Percentiles rank a stretch among this genome's conserved stretches.
Conservation (phyloP, 768 basidiomycete genomes). For the Termitomyces sp. region DNA sequence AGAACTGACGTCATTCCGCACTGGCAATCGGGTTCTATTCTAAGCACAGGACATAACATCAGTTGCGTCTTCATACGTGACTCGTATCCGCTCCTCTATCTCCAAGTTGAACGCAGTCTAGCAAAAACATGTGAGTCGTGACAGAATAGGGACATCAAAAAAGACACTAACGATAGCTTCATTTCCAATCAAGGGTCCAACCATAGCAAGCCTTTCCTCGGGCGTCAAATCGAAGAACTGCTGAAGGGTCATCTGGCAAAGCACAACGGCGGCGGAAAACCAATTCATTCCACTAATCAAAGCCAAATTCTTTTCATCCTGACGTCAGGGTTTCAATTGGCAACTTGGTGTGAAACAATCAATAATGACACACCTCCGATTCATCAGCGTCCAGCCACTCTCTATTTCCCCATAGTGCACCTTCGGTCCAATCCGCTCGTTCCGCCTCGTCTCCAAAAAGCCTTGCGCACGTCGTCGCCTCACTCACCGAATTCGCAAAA, state of each 20-base stretch:
- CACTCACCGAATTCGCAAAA: conserved; percentile 57
- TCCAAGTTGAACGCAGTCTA: conserved; percentile 11
- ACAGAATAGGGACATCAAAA: neutral
- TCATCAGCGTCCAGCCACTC: conserved; percentile 59
- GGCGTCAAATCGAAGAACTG: conserved; percentile 50
- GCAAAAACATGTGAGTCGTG: neutral
- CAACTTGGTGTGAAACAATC: neutral
- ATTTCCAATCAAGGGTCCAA: conserved; percentile 43
- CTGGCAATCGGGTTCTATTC: conserved; percentile 3
- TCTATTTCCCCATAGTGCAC: conserved; percentile 54
- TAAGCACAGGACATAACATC: neutral
- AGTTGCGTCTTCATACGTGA: neutral
- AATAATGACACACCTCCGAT: conserved; percentile 37
- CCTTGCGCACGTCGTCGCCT: conserved; percentile 54
- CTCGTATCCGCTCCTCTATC: conserved; percentile 8
- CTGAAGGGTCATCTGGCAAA: conserved; percentile 50
- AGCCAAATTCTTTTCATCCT: conserved; percentile 50
- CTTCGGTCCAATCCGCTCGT: conserved; percentile 34
- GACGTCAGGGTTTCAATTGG: conserved; percentile 1
- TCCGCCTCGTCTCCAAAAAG: conserved; percentile 58
- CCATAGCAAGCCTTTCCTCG: conserved; percentile 42
- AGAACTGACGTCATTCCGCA: conserved; percentile 7
- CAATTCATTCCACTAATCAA: conserved; percentile 55
- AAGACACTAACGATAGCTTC: conserved; percentile 47
- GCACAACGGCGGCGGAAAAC: conserved; percentile 63